phyloP scores from a whole-genome alignment of 768 basidiomycete genomes.

The Boletus vinaceobasis region DNA sequence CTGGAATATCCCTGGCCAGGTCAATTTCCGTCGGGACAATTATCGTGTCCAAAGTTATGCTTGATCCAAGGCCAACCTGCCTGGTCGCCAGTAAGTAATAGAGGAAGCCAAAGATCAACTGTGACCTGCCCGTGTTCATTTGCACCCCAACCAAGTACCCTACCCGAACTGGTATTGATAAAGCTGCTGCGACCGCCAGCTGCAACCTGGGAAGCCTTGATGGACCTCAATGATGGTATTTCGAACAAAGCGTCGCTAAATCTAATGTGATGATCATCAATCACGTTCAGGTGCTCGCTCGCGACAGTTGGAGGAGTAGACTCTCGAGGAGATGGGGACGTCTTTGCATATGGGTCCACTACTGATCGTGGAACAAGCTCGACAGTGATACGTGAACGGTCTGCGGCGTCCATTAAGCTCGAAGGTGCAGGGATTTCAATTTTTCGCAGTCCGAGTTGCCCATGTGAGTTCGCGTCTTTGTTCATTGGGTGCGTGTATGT shows the following conservation, averaged over 20 bases:
- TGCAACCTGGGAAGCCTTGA: slow-evolving; percentile 65
- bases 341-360: slow-evolving; percentile 47
- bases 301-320: slow-evolving; percentile 16
- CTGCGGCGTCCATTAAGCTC: slow-evolving; percentile 12
- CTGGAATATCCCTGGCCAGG: slow-evolving; percentile 56
- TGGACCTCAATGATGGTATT: slow-evolving; percentile 65
- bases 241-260: slow-evolving; percentile 74
- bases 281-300: slow-evolving; percentile 24
- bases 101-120: background rate
- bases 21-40: slow-evolving; percentile 83
- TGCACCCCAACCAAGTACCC: slow-evolving; percentile 86
- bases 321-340: slow-evolving; percentile 39
- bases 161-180: slow-evolving; percentile 60
- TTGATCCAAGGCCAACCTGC: slow-evolving; percentile 76
- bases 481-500: slow-evolving; percentile 76
- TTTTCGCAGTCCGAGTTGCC: slow-evolving; percentile 79
- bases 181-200: slow-evolving; percentile 75
- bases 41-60: slow-evolving; percentile 61
- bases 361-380: slow-evolving; percentile 58
- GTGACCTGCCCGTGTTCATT: slow-evolving; percentile 73
- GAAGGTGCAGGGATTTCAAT: slow-evolving; percentile 44
- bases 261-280: slow-evolving; percentile 44
- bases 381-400: slow-evolving; percentile 38
- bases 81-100: slow-evolving; percentile 34
- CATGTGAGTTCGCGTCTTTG: slow-evolving; percentile 70